Conservation (phyloP, 768 basidiomycete species). For the Amanita rubescens region DNA sequence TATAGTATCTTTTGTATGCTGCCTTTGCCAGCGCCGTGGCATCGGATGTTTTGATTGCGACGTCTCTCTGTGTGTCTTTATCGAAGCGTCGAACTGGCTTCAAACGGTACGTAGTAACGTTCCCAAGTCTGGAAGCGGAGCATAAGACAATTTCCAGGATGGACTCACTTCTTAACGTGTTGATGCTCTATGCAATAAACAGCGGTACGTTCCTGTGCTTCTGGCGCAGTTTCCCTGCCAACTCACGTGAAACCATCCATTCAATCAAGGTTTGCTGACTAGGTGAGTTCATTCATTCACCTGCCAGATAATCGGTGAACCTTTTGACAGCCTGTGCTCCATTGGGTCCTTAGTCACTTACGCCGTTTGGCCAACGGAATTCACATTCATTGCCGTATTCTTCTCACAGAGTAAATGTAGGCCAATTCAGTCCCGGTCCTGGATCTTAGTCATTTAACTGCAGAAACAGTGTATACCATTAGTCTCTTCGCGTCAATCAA, state of each 20-base stretch:
- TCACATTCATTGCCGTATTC: conserved; percentile 39
- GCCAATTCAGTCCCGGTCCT: conserved; percentile 3
- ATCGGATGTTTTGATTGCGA: conserved; percentile 33
- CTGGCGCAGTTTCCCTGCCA: neutral
- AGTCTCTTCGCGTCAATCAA: conserved; percentile 26
- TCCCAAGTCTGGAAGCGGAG: neutral
- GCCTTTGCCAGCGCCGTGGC: conserved; percentile 28
- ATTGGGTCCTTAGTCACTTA: conserved; percentile 26
- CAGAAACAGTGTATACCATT: conserved; percentile 28
- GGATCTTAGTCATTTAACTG: neutral
- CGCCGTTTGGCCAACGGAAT: conserved; percentile 35
- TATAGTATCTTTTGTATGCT: conserved; percentile 24
- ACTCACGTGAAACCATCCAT: neutral
- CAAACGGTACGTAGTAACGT: conserved; percentile 14
- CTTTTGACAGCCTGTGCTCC: conserved; percentile 19
- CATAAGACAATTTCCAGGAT: conserved; percentile 19
- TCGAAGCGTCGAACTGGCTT: conserved; percentile 24
- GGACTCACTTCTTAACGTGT: conserved; percentile 33
- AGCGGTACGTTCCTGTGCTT: conserved; percentile 27
- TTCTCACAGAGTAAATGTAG: conserved; percentile 38
- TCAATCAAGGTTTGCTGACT: conserved; percentile 22
- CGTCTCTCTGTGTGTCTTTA: conserved; percentile 26
- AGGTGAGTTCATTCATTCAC: conserved; percentile 20
- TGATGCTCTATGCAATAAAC: conserved; percentile 44
- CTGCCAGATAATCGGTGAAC: too few relatives aligned